Conservation (phyloP, 2,329 filamentous ascomycete species). For the Zymoseptoria brevis region DNA sequence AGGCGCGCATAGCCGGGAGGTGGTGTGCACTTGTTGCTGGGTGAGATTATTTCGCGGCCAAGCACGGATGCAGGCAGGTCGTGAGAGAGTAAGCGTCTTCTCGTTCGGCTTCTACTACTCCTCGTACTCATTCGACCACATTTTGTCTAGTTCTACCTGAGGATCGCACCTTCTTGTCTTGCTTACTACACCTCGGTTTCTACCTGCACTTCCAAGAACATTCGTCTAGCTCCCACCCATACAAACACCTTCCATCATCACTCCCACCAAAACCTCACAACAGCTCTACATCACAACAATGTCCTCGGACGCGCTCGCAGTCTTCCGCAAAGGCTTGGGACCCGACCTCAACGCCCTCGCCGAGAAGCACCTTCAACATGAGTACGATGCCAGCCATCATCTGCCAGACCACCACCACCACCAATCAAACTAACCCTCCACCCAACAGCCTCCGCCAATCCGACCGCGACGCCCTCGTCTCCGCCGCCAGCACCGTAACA, state of each 20-base stretch:
- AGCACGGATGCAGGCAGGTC: background rate
- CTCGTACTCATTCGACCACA: background rate
- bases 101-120: too few species aligned
- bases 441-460: constrained; percentile 39
- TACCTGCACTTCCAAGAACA: background rate
- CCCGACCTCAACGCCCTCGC: constrained; percentile 49
- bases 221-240: background rate
- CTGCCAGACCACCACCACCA: background rate
- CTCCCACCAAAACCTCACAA: background rate
- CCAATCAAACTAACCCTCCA: background rate
- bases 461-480: constrained; percentile 51
- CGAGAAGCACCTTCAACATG: constrained; percentile 51
- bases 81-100: background rate
- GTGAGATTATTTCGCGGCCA: background rate
- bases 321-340: constrained; percentile 39
- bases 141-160: background rate
- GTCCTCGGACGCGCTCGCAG: constrained; percentile 41
- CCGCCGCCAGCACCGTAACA: constrained; percentile 49
- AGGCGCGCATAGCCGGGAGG: background rate
- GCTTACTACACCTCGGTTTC: background rate
- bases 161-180: background rate
- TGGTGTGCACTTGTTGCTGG: background rate
- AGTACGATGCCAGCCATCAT: constrained; percentile 28
- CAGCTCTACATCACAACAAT: constrained; percentile 17
- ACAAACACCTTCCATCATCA: background rate